These are phyloP conservation scores for Tulasnella sp. DNA, from an alignment of 768 basidiomycete species.

Conservation along the genomic window DNA sequence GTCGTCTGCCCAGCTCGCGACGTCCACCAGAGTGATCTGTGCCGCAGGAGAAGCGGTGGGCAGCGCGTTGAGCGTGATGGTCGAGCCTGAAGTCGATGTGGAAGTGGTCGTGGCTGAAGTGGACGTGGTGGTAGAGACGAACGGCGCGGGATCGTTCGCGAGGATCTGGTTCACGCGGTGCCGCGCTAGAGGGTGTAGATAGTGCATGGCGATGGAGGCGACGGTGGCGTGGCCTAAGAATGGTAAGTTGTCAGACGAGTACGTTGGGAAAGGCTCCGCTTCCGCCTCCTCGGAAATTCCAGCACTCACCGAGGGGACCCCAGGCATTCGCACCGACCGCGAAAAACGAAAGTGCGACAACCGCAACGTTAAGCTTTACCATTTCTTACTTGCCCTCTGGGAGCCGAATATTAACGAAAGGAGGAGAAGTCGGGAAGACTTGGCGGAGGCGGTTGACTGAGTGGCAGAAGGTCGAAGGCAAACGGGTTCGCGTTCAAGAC, in stretches of 20 bases:
- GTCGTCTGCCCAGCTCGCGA: background rate
- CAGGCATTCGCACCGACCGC: background rate
- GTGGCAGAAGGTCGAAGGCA: background rate
- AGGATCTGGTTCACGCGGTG: background rate
- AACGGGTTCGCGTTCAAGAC: too few species aligned
- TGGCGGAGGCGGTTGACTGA: background rate
- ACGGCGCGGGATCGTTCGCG: background rate
- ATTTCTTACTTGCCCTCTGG: background rate
- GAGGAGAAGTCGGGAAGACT: background rate
- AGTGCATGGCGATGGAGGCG: background rate
- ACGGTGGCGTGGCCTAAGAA: background rate
- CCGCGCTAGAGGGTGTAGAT: background rate
- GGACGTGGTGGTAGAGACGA: background rate
- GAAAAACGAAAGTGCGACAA: background rate
- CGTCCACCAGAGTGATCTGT: background rate
- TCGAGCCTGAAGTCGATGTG: background rate
- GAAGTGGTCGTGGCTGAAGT: background rate
- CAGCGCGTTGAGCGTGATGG: background rate
- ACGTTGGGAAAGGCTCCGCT: too few species aligned
- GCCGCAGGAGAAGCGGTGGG: background rate
- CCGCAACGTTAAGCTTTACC: background rate
- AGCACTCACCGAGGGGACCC: background rate
- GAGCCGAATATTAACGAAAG: background rate
- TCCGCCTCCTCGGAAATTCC: too few species aligned
- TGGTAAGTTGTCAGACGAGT: too few species aligned